Evolutionary conservation across 345 rosid species (phyloP).

Genomic region (Brassica rapa): DNA sequence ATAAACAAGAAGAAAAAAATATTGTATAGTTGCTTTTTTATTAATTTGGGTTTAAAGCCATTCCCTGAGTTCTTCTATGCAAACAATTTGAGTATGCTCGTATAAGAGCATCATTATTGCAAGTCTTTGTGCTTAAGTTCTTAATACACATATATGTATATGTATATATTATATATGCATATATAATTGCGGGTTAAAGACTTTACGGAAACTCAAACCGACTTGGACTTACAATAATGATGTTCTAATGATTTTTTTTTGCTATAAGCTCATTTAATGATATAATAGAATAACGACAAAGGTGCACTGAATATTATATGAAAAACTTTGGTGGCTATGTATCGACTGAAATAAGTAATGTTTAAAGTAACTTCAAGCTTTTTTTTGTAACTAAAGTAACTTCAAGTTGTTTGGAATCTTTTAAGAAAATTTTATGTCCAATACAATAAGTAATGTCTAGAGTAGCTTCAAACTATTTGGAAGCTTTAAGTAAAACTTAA

Average conservation of each 20-base stretch:
- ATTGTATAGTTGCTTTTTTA: neutral
- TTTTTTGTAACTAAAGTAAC: neutral
- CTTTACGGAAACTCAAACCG: no score
- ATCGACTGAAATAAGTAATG: conserved; percentile 12
- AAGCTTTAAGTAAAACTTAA: neutral
- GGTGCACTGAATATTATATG: conserved; percentile 5
- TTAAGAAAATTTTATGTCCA: neutral
- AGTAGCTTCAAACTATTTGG: conserved; percentile 18
- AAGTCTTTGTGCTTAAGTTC: no score
- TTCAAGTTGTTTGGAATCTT: neutral
- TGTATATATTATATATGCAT: no score
- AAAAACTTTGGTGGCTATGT: neutral
- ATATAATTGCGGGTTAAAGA: no score
- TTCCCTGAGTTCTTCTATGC: conserved; percentile 5
- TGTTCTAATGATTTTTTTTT: neutral
- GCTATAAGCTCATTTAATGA: neutral
- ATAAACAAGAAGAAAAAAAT: neutral
- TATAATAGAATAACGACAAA: neutral
- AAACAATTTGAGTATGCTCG: conserved; percentile 1
- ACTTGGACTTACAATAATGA: no score
- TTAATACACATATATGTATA: no score
- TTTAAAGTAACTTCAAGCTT: conserved; percentile 9
- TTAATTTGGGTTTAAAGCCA: conserved; percentile 4
- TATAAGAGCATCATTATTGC: neutral
- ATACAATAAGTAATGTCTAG: conserved; percentile 18